Base-by-base conservation (phyloP, 192 early-diverging fungal genomes). In the Gaertneriomyces sp. region DNA sequence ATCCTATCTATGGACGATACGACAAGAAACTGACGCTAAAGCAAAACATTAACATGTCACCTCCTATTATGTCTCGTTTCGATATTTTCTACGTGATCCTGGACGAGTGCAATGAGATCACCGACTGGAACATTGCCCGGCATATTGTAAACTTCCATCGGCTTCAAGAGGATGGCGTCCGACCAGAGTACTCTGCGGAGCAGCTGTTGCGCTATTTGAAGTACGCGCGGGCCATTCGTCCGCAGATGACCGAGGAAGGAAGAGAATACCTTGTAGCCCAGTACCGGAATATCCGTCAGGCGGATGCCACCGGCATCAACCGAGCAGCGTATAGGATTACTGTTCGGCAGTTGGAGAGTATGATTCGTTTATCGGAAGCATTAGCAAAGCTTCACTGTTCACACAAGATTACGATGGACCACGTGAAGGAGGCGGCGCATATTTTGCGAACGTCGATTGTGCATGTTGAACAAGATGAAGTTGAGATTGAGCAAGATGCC, bases 41-140 rank as follows among this genome's bases (percentile, higher is more conserved):
- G 74, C 95, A 95, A 90, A 98, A 98, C 77, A 90, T 98, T 38
- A 84, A 85, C 39, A 93, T 97, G 93, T 93, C 92, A 4, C 87
- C 91, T 6, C 93, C 96, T 14, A 97, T 98, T 70, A 94, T 98
- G 95, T 98, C 96, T 41, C 91, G 96, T 70, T 98, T 98, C 68
- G 96, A 98, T 77, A 66, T 98, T 63, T 97, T 98, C 81, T 97
- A 97, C 76, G 92, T 98, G 8, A 88, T 97, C 39, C 74, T 98
- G 68, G 96, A 98, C 72, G 92, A 98, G 54, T 90, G 89, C 70
- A 90, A 94, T 70, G 91, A 93, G 60, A 77, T 85, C 0, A 82
- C 89, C 4, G 96, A 98, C 72, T 88, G 81, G 70, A 88, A 91
- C 68, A 91, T 97, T 42, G 95, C 95, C 2, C 81, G 89, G 39